Percentiles rank a stretch among this genome's conserved stretches.
Conservation (phyloP, 352 stramenopile species). For the Pythium biforme region DNA sequence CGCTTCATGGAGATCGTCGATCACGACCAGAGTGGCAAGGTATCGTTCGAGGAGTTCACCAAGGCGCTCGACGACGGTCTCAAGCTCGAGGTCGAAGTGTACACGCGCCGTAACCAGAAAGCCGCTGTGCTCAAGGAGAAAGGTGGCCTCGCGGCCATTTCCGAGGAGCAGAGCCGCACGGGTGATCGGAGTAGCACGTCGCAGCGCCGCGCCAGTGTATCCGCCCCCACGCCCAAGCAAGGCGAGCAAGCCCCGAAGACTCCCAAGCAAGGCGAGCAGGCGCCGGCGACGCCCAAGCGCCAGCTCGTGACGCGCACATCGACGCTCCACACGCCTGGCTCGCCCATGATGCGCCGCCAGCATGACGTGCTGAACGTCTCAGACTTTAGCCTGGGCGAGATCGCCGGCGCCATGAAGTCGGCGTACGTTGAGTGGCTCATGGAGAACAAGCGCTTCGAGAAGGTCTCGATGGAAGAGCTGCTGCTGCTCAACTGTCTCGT, state of each 20-base stretch:
- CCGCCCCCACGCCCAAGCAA: background rate
- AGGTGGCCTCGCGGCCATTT: constrained; percentile 10
- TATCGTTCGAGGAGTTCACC: constrained; percentile 84
- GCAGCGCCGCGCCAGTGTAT: background rate
- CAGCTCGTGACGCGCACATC: constrained; percentile 3
- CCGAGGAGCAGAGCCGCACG: constrained; percentile 5
- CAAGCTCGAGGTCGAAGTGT: constrained; percentile 79
- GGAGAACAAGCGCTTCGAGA: constrained; percentile 70
- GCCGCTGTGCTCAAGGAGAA: constrained; percentile 10
- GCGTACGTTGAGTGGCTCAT: constrained; percentile 81
- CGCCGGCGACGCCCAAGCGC: constrained; percentile 4
- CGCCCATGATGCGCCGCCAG: constrained; percentile 59
- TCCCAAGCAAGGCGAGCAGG: background rate
- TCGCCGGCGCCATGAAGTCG: constrained; percentile 67
- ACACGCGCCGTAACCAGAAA: constrained; percentile 39
- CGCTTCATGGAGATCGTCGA: constrained; percentile 79
- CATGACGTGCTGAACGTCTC: constrained; percentile 83
- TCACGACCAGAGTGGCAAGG: constrained; percentile 59
- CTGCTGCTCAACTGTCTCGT: constrained; percentile 81
- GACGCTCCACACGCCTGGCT: constrained; percentile 29
- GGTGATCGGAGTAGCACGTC: constrained; percentile 5
- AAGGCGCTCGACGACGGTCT: constrained; percentile 69
- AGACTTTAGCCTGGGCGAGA: constrained; percentile 72
- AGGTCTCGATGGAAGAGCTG: constrained; percentile 79
- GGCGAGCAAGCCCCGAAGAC: background rate